A percentile compares a stretch with the other conserved stretches of the same genome.
These are phyloP conservation scores for Arachnomyces sp. DNA, from an alignment of 2,329 filamentous ascomycete species.

Conservation along the genomic window DNA sequence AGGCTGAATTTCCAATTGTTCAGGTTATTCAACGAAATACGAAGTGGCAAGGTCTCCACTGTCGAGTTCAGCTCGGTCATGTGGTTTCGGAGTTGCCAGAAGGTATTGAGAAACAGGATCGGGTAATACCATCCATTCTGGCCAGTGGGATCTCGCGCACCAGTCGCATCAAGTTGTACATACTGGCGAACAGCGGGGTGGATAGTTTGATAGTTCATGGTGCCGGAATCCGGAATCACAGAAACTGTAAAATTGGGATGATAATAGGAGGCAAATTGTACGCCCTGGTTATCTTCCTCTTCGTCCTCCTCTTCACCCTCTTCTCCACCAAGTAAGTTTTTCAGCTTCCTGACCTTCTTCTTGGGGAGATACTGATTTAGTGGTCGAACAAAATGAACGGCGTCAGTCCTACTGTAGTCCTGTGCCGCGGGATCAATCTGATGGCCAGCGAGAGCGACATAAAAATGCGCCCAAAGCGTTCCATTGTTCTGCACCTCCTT, in stretches of 20 bases:
- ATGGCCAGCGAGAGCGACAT: conserved; percentile 68
- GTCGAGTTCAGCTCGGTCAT: conserved; percentile 92
- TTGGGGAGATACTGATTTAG: conserved; percentile 84
- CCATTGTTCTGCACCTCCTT: conserved; percentile 79
- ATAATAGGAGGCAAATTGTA: conserved; percentile 78
- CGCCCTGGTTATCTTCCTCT: conserved; percentile 51
- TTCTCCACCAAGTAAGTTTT: conserved; percentile 64
- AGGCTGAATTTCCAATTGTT: conserved; percentile 84
- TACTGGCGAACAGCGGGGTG: conserved; percentile 71
- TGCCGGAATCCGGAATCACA: conserved; percentile 72
- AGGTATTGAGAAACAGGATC: conserved; percentile 85
- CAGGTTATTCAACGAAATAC: conserved; percentile 75
- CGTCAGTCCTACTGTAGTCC: conserved; percentile 65
- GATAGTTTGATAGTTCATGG: conserved; percentile 57
- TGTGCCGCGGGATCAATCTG: conserved; percentile 66
- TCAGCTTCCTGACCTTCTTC: conserved; percentile 82
- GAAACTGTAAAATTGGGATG: conserved; percentile 91
- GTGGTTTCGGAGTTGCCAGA: conserved; percentile 89
- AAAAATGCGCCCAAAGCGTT: conserved; percentile 92
- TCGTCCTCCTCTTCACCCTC: conserved; percentile 36
- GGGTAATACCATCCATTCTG: conserved; percentile 92
- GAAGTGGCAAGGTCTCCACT: conserved; percentile 70
- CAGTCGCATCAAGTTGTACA: conserved; percentile 69
- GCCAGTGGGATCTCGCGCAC: conserved; percentile 73
- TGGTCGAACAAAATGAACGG: conserved; percentile 76